phyloP scores from a whole-genome alignment of 2,329 filamentous ascomycete genomes.

The Paramyrothecium sp. region DNA sequence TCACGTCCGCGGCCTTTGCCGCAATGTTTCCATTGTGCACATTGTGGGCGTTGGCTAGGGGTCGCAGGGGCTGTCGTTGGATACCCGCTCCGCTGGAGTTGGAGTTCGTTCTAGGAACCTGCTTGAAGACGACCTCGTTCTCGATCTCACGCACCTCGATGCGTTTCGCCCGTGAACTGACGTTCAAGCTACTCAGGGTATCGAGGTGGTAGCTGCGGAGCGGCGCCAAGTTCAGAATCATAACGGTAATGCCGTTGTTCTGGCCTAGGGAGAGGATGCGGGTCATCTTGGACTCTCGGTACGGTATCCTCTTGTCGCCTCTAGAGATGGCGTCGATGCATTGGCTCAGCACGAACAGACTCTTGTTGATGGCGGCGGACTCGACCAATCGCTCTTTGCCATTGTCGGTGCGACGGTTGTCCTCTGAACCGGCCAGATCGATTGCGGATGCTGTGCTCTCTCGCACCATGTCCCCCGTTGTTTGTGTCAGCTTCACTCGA shows the following conservation, averaged over 20 bases:
- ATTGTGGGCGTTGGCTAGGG: constrained; percentile 74
- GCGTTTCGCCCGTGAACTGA: constrained; percentile 92
- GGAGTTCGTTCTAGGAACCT: constrained; percentile 57
- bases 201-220: constrained; percentile 92
- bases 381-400: constrained; percentile 90
- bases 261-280: constrained; percentile 88
- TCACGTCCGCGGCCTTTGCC: constrained; percentile 38
- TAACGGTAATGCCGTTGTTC: constrained; percentile 92
- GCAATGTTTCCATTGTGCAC: constrained; percentile 60
- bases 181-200: constrained; percentile 89
- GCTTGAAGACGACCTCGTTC: constrained; percentile 88
- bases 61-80: constrained; percentile 74
- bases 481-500: constrained; percentile 83
- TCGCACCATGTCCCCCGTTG: constrained; percentile 62
- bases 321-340: constrained; percentile 91
- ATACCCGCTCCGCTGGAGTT: constrained; percentile 35
- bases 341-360: constrained; percentile 88
- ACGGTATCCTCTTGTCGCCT: constrained; percentile 77
- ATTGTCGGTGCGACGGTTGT: constrained; percentile 92
- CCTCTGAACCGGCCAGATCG: constrained; percentile 91
- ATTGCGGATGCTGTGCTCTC: constrained; percentile 90
- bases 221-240: constrained; percentile 93
- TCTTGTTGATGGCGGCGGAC: constrained; percentile 97
- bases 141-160: constrained; percentile 95
- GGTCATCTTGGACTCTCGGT: constrained; percentile 96